phyloP scores from a whole-genome alignment of 2,329 filamentous ascomycete genomes.

The Exophiala dermatitidis region DNA sequence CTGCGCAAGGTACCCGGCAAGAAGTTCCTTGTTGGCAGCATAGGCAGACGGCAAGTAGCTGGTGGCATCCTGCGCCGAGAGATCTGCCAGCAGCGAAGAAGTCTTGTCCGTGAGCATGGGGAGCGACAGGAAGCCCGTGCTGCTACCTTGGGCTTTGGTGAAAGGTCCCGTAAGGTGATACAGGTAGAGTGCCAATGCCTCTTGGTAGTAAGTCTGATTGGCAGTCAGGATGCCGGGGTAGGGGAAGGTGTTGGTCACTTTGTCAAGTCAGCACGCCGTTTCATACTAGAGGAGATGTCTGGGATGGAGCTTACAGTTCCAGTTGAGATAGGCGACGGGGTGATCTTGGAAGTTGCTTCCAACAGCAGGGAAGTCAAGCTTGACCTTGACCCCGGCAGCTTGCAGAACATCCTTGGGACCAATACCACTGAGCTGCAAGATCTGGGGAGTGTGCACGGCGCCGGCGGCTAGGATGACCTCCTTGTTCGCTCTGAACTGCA shows the following conservation, averaged over 20 bases:
- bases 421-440: constrained; percentile 47
- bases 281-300: constrained; percentile 28
- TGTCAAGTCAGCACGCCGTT: constrained; percentile 26
- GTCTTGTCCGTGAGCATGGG: constrained; percentile 14
- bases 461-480: constrained; percentile 42
- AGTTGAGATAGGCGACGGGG: constrained; percentile 12
- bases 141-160: constrained; percentile 17
- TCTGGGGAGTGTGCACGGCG: constrained; percentile 37
- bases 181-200: constrained; percentile 15
- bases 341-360: constrained; percentile 37
- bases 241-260: constrained; percentile 13
- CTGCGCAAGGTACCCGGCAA: constrained; percentile 21
- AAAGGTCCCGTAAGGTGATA: constrained; percentile 20
- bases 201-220: constrained; percentile 18
- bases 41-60: constrained; percentile 15
- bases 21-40: constrained; percentile 1
- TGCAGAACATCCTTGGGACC: constrained; percentile 36
- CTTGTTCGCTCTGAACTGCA: constrained; percentile 29
- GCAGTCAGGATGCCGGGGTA: constrained; percentile 12
- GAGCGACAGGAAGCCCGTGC: constrained; percentile 15
- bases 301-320: constrained; percentile 21
- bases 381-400: constrained; percentile 35
- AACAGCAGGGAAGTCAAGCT: constrained; percentile 44
- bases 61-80: constrained; percentile 1
- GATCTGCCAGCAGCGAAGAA: constrained; percentile 2